Evolutionary conservation across 768 basidiomycete species (phyloP).

Genomic region (Suillus decipiens): DNA sequence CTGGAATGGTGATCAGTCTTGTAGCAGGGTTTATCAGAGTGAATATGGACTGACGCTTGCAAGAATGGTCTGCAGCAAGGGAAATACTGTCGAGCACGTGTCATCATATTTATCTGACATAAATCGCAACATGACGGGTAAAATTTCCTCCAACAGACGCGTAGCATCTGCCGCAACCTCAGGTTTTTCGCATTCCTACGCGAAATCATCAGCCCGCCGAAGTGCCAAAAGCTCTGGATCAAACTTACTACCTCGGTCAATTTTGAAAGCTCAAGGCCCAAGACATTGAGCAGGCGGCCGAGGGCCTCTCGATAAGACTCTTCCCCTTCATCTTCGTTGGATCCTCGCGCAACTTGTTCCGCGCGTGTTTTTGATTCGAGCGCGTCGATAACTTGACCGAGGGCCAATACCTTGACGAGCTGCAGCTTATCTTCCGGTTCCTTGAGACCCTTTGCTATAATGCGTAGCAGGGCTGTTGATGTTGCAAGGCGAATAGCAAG

Average conservation of each 20-base stretch:
- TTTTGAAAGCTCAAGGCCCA: constrained; percentile 83
- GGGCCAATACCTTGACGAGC: constrained; percentile 84
- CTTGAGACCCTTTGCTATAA: constrained; percentile 92
- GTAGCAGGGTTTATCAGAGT: not conserved
- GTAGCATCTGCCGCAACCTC: constrained; percentile 66
- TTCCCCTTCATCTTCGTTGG: constrained; percentile 80
- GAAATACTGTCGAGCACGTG: constrained; percentile 82
- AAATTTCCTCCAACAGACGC: constrained; percentile 59
- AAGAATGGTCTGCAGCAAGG: constrained; percentile 75
- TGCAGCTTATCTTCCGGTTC: constrained; percentile 88
- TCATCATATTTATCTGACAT: constrained; percentile 91
- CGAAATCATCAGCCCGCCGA: constrained; percentile 11
- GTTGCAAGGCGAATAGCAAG: constrained; percentile 83
- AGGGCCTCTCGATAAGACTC: constrained; percentile 88
- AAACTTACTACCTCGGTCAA: constrained; percentile 64
- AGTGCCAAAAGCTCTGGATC: constrained; percentile 6
- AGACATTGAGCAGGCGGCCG: constrained; percentile 77
- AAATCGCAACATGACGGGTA: constrained; percentile 85
- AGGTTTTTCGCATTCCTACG: constrained; percentile 61
- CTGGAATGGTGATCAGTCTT: constrained; percentile 40
- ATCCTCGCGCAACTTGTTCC: constrained; percentile 66
- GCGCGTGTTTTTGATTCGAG: constrained; percentile 75
- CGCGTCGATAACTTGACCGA: constrained; percentile 79
- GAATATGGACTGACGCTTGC: constrained; percentile 52
- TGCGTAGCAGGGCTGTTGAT: constrained; percentile 74